Conservation (phyloP, 495 filamentous ascomycete species). For the Pseudomonodictys pantanalensis region DNA sequence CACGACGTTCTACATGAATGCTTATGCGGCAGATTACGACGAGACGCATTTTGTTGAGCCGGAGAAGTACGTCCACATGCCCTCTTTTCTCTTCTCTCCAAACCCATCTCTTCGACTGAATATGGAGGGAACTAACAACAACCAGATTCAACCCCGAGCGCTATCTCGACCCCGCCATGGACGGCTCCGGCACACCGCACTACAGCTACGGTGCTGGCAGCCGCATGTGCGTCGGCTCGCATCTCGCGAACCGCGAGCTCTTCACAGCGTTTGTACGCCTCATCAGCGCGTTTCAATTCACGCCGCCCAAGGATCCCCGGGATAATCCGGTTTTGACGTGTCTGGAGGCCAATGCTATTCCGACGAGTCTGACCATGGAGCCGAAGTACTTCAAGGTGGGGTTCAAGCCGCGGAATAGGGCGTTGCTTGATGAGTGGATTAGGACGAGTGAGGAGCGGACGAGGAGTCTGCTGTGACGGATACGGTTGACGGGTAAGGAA, state of each 20-base stretch:
- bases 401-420: conserved; percentile 48
- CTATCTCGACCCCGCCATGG: conserved; percentile 56
- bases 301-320: conserved; percentile 48
- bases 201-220: conserved; percentile 62
- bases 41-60: conserved; percentile 61
- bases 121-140: too few species aligned
- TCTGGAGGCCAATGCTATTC: conserved; percentile 60
- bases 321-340: conserved; percentile 58
- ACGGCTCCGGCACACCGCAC: conserved; percentile 62
- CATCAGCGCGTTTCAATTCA: conserved; percentile 62
- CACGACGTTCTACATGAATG: conserved; percentile 70
- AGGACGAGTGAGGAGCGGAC: conserved; percentile 53
- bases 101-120: too few species aligned
- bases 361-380: conserved; percentile 66
- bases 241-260: conserved; percentile 32
- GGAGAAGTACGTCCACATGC: conserved; percentile 54
- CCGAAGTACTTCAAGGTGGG: conserved; percentile 63
- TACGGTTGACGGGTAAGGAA: too few species aligned
- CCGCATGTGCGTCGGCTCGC: conserved; percentile 32
- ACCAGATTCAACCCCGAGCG: too few species aligned
- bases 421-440: conserved; percentile 50
- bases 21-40: conserved; percentile 69
- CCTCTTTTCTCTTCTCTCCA: too few species aligned
- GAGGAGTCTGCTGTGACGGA: conserved; percentile 49
- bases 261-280: conserved; percentile 63